A percentile compares a stretch with the other conserved stretches of the same genome.
phyloP scores from a whole-genome alignment of 1,284 basidiomycete genomes.

The Boletus holoroseus region DNA sequence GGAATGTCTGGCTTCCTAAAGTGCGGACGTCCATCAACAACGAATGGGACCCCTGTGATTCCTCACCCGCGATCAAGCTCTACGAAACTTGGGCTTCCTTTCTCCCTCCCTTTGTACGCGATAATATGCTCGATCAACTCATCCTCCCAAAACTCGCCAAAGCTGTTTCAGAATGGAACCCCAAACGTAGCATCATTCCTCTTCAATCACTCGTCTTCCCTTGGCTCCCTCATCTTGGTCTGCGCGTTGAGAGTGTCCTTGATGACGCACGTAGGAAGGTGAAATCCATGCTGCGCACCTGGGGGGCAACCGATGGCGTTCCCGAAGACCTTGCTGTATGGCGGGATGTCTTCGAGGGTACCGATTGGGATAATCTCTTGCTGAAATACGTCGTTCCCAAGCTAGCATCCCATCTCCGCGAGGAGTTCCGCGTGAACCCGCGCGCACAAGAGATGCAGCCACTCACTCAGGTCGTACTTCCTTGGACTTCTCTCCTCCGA shows the following conservation, averaged over 20 bases:
- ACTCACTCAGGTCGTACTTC: constrained; percentile 63
- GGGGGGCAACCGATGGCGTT: constrained; percentile 71
- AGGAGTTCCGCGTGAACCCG: constrained; percentile 85
- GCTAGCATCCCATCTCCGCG: constrained; percentile 72
- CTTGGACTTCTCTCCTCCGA: constrained; percentile 73
- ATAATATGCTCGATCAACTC: constrained; percentile 95
- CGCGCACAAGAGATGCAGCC: constrained; percentile 83
- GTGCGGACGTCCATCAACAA: constrained; percentile 92
- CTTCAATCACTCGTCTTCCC: constrained; percentile 88
- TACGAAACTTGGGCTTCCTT: constrained; percentile 87
- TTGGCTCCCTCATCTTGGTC: constrained; percentile 86
- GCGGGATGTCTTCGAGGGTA: constrained; percentile 75
- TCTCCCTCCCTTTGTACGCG: constrained; percentile 85
- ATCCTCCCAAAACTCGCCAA: constrained; percentile 86
- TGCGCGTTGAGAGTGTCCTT: constrained; percentile 73
- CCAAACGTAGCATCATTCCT: constrained; percentile 51
- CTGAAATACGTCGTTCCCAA: constrained; percentile 90
- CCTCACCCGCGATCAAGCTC: constrained; percentile 73
- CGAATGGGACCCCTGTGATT: constrained; percentile 77
- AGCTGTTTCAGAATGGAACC: constrained; percentile 81
- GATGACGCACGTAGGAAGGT: constrained; percentile 84
- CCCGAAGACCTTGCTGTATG: constrained; percentile 71
- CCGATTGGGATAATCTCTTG: constrained; percentile 88
- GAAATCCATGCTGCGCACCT: constrained; percentile 71
- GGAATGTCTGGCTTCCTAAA: constrained; percentile 92